Base-by-base conservation (phyloP, 2,329 filamentous ascomycete genomes). In the Colletotrichum horii region DNA sequence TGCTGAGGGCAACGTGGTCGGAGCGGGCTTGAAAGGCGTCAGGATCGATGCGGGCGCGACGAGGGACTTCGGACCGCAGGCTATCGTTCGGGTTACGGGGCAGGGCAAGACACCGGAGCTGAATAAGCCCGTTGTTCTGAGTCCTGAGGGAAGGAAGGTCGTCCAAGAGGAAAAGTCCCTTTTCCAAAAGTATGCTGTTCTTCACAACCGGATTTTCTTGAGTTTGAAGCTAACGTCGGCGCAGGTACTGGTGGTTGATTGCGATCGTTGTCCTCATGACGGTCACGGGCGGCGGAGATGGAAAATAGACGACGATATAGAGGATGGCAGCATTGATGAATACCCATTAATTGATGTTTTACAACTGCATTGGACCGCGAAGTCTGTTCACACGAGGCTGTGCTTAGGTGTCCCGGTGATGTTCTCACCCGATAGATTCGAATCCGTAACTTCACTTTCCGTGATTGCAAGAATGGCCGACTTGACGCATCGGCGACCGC, bases 221-320 rank as follows among this genome's bases (percentile, higher is more conserved):
- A 38, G 34, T 22, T 67, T 26, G 16, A 19, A 56, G 80, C 85
- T 89, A 82, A 87, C 81, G 30, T 71, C 62, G 30, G 52, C 71
- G 67, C 78, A 93, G 91, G 83, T 94, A 94, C 82, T 94, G 92
- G 92, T 94, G 92, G 92, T 82, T 92, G 78, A 83, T 92, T 83
- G 88, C 85, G 24, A 87, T 91, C 32, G 88, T 87, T 30, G 84
- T 88, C 32, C 79, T 93, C 65, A 81, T 94, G 78, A 81, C 91
- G 8, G 79, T 92, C 77, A 86, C 88, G 66, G 87, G 88, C 61
- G 88, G 90, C 68, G 90, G 88, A 34, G 87, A 86, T 14, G 86
- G 88, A 79, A 90, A 91, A 83, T 90, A 87, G 85, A 86, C 12
- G 15, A 68, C 12, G 19, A 90, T 90, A 83, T 89, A 87, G 85